Base-by-base conservation (phyloP, 1,284 basidiomycete genomes). In the Coriolopsis trogii region DNA sequence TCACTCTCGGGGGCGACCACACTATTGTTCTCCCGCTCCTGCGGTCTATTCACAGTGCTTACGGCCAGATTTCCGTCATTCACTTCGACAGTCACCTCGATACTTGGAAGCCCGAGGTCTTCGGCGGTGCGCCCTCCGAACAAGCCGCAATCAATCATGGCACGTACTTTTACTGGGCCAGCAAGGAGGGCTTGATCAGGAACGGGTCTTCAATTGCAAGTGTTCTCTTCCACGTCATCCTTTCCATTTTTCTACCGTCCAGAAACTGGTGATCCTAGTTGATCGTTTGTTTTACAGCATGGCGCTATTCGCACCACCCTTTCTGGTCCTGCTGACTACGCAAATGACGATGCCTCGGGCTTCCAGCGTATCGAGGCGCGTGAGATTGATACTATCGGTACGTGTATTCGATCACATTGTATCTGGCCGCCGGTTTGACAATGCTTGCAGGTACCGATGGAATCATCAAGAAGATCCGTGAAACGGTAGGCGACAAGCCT, bases 151-250 rank as follows among this genome's bases (percentile, higher is more conserved):
- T 89, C 60, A 89, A 87, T 56, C 87, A 89, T 48, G 87, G 87
- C 16, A 89, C 87, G 6, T 89, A 88, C 70, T 90, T 90, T 67
- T 89, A 87, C 67, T 87, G 84, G 79, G 89, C 89, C 3, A 82
- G 81, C 57, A 76, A 84, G 61, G 89, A 91, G 66, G 88, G 89
- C 5, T 69, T 91, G 34, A 84, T 91, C 55, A 78, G 73, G 59
- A 89, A 90, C 56, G 88, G 88, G 60, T 80, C 83, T 43, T 92
- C 89, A 65, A 91, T 89, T 84, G 87, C 84, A 87, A 88, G 86
- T 87, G 63, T 75, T 68, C 66, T 59, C 61, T 71, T 58, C 53
- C 38, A 21, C 50, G 48, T 28, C 31, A 47, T 45, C 46, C 48
- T 49, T 55, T 53, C 49, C 37, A 36, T 37, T 31, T 13, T 59